Evolutionary conservation across 768 basidiomycete species (phyloP).

Genomic region (Clitopilus hobsonii): DNA sequence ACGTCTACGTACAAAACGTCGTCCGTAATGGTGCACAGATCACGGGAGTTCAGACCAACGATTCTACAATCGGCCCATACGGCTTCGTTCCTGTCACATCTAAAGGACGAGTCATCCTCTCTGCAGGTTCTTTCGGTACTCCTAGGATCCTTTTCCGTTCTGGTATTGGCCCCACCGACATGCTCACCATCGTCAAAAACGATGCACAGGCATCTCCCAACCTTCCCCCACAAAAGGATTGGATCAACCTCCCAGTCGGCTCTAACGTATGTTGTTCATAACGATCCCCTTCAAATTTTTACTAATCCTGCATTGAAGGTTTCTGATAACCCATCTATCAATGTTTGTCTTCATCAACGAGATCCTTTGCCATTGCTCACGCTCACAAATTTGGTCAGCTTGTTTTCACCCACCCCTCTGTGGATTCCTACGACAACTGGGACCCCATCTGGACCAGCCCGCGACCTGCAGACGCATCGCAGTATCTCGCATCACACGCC

Average conservation of each 20-base stretch:
- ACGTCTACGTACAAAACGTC: constrained; percentile 45
- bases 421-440: constrained; percentile 69
- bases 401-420: constrained; percentile 58
- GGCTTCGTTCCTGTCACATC: constrained; percentile 50
- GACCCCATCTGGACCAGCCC: constrained; percentile 51
- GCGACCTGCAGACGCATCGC: constrained; percentile 48
- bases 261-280: constrained; percentile 9
- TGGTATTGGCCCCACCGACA: constrained; percentile 58
- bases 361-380: neutral
- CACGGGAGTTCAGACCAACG: constrained; percentile 58
- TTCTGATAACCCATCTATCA: constrained; percentile 61
- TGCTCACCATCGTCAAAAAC: constrained; percentile 44
- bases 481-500: constrained; percentile 46
- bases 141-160: constrained; percentile 55
- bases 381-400: constrained; percentile 25
- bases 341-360: constrained; percentile 28
- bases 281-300: neutral
- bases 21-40: constrained; percentile 53
- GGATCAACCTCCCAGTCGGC: constrained; percentile 59
- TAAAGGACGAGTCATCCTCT: constrained; percentile 57
- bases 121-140: constrained; percentile 53
- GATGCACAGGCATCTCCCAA: constrained; percentile 38
- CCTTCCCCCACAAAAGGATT: constrained; percentile 43
- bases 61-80: constrained; percentile 49
- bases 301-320: constrained; percentile 22